These are phyloP conservation scores for Wolfiporia cocos DNA, from an alignment of 1,284 basidiomycete genomes.

Conservation along the genomic window DNA sequence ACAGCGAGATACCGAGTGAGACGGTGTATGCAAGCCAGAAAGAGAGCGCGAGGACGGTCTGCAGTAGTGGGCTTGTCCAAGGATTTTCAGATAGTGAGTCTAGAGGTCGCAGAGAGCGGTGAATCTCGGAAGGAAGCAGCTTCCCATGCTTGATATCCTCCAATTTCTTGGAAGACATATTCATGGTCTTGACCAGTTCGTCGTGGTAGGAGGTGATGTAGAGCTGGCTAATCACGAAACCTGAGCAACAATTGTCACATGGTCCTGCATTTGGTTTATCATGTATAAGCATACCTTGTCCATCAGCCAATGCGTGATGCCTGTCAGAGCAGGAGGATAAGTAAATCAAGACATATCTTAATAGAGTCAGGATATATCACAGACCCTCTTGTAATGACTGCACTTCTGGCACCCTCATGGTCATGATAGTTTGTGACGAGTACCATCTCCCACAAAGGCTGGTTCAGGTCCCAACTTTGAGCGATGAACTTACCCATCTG, in stretches of 20 bases:
- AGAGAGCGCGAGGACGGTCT: constrained; percentile 14
- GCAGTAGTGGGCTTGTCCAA: constrained; percentile 13
- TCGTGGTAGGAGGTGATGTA: constrained; percentile 25
- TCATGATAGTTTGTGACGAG: constrained; percentile 25
- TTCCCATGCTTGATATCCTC: constrained; percentile 13
- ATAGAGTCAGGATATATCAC: not conserved
- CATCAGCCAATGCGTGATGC: constrained; percentile 23
- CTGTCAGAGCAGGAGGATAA: constrained; percentile 11
- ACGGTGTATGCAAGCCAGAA: constrained; percentile 18
- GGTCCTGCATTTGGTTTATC: not conserved
- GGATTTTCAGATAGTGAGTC: constrained; percentile 14
- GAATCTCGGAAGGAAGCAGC: constrained; percentile 20
- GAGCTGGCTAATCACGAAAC: constrained; percentile 26
- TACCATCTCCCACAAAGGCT: constrained; percentile 24
- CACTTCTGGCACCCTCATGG: constrained; percentile 21
- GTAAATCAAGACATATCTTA: too few relatives aligned
- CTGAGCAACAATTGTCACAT: constrained; percentile 1
- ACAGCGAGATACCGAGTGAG: constrained; percentile 13
- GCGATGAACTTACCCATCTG: constrained; percentile 26
- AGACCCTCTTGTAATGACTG: constrained; percentile 22
- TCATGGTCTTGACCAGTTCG: constrained; percentile 18
- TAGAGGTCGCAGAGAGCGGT: constrained; percentile 14
- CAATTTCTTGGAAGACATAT: constrained; percentile 11
- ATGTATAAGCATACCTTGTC: constrained; percentile 14
- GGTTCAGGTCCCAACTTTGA: constrained; percentile 23